Evolutionary conservation across 345 rosid species (phyloP).

Genomic region (Sisymbrium irio): DNA sequence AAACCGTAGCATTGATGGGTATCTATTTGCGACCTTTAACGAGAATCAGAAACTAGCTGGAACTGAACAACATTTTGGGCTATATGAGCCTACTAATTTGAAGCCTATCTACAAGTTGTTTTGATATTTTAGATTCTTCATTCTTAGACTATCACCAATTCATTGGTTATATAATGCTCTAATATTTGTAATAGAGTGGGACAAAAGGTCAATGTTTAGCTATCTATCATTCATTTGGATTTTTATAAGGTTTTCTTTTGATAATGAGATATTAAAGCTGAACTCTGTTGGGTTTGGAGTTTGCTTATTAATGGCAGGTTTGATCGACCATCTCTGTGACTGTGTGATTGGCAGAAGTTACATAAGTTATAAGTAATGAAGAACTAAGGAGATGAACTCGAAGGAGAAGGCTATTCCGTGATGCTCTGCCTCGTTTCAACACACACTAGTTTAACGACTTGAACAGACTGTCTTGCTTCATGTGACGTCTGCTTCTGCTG

Average conservation of each 20-base stretch:
- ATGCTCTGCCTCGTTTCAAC: no score
- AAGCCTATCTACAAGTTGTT: conserved; percentile 30
- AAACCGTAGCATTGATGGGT: background rate
- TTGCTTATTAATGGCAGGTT: background rate
- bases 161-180: background rate
- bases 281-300: background rate
- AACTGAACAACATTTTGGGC: conserved; percentile 24
- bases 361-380: no score
- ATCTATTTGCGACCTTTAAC: conserved; percentile 23
- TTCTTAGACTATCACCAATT: background rate
- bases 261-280: background rate
- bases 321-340: no score
- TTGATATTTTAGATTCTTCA: conserved; percentile 5
- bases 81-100: conserved; percentile 17
- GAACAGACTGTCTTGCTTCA: no score
- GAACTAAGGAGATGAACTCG: no score
- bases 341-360: no score
- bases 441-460: no score
- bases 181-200: background rate
- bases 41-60: conserved; percentile 26
- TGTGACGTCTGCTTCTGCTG: no score
- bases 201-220: background rate
- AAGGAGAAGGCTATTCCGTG: no score
- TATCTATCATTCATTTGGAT: background rate
- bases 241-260: background rate